These are phyloP conservation scores for Aurantiochytrium sp. DNA, from an alignment of 108 stramenopile species.

Conservation along the genomic window DNA sequence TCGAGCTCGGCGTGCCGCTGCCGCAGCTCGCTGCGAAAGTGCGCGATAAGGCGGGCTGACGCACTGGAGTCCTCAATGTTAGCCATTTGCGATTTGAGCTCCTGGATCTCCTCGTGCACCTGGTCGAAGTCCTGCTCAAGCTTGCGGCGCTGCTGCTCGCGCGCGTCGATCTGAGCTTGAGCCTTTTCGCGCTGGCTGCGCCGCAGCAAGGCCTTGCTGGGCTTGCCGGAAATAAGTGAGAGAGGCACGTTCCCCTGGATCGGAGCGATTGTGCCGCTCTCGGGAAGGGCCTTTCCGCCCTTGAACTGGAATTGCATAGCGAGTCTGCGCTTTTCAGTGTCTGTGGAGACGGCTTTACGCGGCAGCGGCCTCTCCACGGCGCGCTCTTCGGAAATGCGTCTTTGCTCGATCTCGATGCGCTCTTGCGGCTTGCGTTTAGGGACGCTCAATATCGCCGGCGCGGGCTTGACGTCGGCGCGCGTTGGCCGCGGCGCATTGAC, in stretches of 20 bases:
- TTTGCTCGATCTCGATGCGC: not conserved
- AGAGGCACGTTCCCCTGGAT: not conserved
- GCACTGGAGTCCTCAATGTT: not conserved
- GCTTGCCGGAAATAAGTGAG: not conserved
- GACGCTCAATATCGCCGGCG: not conserved
- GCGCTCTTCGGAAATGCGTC: not conserved
- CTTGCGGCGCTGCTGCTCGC: not conserved
- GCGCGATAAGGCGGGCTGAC: not conserved
- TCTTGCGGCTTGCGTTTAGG: not conserved
- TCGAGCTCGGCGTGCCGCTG: not conserved
- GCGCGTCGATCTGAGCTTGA: not conserved
- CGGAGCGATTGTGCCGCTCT: not conserved
- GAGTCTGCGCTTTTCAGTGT: not conserved
- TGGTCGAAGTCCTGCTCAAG: conserved; percentile 11
- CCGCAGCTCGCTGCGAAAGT: not conserved
- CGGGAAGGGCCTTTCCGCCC: conserved; percentile 12
- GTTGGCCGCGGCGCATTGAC: not conserved
- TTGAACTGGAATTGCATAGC: conserved; percentile 26
- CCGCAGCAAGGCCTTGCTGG: not conserved
- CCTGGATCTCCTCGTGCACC: not conserved
- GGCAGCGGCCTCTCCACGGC: not conserved
- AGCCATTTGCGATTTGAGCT: not conserved
- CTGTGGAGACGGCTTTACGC: not conserved
- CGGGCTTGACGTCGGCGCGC: not conserved
- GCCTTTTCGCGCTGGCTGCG: not conserved